These are phyloP conservation scores for Termitomyces sp. DNA, from an alignment of 768 basidiomycete species.

Conservation along the genomic window DNA sequence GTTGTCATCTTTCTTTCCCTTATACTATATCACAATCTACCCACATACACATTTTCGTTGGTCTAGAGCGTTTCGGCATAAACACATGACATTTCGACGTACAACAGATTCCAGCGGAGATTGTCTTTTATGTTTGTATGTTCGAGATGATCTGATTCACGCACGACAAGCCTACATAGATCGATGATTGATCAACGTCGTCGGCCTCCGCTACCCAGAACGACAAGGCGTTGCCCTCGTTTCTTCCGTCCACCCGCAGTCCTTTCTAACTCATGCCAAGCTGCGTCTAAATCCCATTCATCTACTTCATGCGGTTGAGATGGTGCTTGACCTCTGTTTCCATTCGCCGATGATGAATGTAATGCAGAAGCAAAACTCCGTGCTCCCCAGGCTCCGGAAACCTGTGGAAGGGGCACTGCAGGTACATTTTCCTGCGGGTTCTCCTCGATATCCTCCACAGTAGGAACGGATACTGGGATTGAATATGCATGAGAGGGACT, in stretches of 20 bases:
- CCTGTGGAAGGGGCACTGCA: slow-evolving; percentile 12
- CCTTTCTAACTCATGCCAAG: slow-evolving; percentile 79
- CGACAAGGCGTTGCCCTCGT: slow-evolving; percentile 58
- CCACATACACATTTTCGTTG: slow-evolving; percentile 2
- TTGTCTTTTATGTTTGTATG: slow-evolving; percentile 14
- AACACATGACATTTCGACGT: slow-evolving; percentile 6
- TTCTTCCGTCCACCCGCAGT: slow-evolving; percentile 52
- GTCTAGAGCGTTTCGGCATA: not conserved
- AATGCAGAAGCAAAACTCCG: slow-evolving; percentile 80
- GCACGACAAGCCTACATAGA: slow-evolving; percentile 10
- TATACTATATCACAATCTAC: slow-evolving; percentile 14
- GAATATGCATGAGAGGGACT: slow-evolving; percentile 14
- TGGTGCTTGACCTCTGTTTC: slow-evolving; percentile 20
- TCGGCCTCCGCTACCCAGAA: slow-evolving; percentile 63
- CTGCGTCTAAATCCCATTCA: slow-evolving; percentile 74
- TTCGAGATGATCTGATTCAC: slow-evolving; percentile 5
- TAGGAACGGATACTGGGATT: slow-evolving; percentile 15
- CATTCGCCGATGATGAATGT: slow-evolving; percentile 38
- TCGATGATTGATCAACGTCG: slow-evolving; percentile 21
- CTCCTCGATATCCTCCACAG: slow-evolving; percentile 19
- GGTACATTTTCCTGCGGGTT: slow-evolving; percentile 18
- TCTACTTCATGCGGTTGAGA: slow-evolving; percentile 36
- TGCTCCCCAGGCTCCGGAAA: slow-evolving; percentile 67
- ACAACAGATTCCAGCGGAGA: slow-evolving; percentile 6
- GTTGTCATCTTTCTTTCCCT: slow-evolving; percentile 9